Conservation (phyloP, 306 rosid genomes). For the Morella rubra region DNA sequence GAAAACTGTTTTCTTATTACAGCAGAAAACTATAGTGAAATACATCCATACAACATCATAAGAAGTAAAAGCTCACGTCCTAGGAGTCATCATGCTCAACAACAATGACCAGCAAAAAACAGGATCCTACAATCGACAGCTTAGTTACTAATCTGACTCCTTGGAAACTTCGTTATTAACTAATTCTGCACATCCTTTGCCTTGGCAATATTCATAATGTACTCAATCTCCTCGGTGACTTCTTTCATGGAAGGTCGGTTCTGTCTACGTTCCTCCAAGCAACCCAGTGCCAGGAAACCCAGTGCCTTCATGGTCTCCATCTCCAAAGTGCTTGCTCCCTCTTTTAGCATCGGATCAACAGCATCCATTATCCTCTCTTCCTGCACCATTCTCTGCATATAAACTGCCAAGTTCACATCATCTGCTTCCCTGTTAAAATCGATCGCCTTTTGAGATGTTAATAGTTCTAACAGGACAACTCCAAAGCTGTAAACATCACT, state of each 20-base stretch:
- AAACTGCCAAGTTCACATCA: slow-evolving; percentile 79
- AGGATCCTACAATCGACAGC: background rate
- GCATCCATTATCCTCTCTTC: slow-evolving; percentile 63
- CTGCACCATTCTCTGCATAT: slow-evolving; percentile 53
- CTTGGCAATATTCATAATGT: slow-evolving; percentile 59
- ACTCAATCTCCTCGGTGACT: slow-evolving; percentile 67
- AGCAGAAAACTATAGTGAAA: background rate
- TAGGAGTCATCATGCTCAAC: background rate
- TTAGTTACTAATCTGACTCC: background rate
- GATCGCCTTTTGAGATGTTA: slow-evolving; percentile 71
- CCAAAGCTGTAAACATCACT: slow-evolving; percentile 80
- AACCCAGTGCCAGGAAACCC: slow-evolving; percentile 68
- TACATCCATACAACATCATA: background rate
- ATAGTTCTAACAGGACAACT: slow-evolving; percentile 61
- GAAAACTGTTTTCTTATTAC: background rate
- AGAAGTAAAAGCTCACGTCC: background rate
- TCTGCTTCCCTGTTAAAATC: slow-evolving; percentile 61
- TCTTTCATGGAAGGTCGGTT: slow-evolving; percentile 86
- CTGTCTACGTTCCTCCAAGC: slow-evolving; percentile 82
- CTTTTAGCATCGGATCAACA: slow-evolving; percentile 54
- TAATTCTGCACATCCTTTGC: slow-evolving; percentile 36
- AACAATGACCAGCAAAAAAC: background rate
- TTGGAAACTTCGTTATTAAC: background rate
- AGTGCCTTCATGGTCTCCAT: slow-evolving; percentile 75
- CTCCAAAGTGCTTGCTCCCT: slow-evolving; percentile 52